Evolutionary conservation across 495 filamentous ascomycete genomes (phyloP), one percentile per base, ranked within the genome.

Genomic region (Chaetomium cochliodes): DNA sequence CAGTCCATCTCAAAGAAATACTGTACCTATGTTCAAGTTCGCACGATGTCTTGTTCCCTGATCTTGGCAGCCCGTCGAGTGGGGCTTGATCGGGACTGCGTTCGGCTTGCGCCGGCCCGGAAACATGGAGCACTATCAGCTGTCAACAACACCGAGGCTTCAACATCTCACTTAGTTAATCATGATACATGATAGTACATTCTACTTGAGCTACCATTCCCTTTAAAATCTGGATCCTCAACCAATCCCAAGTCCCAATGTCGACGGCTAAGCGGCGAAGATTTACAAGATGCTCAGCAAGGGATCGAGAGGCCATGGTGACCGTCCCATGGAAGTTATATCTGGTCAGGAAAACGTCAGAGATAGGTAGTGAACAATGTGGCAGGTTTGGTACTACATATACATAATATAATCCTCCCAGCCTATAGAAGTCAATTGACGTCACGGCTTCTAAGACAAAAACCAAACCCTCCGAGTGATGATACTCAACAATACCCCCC

Each of bases 101-200:
- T 20, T 64, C 62, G 62, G 62, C 55, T 64, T 58, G 23, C 41
- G n/a, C 41, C 55, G 44, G 55, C 44, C 62, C 54, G 62, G 62
- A 64, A 20, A 58, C 55, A 64, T 50, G 62, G 55, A 58, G 25
- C 9, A 18, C 9, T 28, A 0, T 37, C 46, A 30, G 3, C 44
- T 28, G 3, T 37, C 46, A 30, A 18, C 44, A 20, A 37, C 58
- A 52, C 22, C 49, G 22, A 26, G 9, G 15, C 16, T 11, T 55
- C 44, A 47, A 47, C 13, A 15, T 16, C 15, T 16, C 41, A 18
- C 15, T 16, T 15, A 44, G 41, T 37, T 37, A 8, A 37, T 37
- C 33, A 37, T 37, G 33, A 37, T 37, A 37, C 33, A 37, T 37
- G 33, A 37, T 37, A 37, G 8, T 16, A 44, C 15, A 18, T 44